Evolutionary conservation across 2,329 filamentous ascomycete species (phyloP).

Genomic region (Pyricularia pennisetigena): DNA sequence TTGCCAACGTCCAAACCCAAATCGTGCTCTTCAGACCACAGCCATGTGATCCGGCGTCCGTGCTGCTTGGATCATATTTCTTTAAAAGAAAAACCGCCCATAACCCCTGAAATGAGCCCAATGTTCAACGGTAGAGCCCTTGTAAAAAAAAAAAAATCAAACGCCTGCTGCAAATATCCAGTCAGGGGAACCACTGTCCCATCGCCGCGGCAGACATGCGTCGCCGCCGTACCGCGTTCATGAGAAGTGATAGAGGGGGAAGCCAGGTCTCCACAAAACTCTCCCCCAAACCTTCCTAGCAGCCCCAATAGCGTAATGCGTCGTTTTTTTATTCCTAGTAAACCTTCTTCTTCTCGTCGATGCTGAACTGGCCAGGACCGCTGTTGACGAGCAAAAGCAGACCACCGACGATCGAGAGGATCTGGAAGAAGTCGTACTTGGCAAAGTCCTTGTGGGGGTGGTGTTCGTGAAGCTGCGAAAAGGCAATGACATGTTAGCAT

Average conservation of each 20-base stretch:
- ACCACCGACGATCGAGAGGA: constrained; percentile 94
- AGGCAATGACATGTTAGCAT: not conserved
- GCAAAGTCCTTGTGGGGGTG: constrained; percentile 99
- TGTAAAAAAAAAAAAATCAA: not conserved
- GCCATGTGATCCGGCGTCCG: not conserved
- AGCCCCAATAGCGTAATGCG: not conserved
- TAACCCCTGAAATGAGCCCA: not conserved
- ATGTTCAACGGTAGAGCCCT: not conserved
- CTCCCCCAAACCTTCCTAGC: not conserved
- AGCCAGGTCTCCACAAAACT: not conserved
- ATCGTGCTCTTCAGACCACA: not conserved
- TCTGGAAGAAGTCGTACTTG: constrained; percentile 99
- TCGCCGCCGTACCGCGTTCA: not conserved
- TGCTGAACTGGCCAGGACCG: constrained; percentile 92
- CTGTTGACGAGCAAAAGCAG: constrained; percentile 96
- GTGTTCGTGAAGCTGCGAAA: constrained; percentile 74
- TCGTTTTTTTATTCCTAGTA: constrained; percentile 47
- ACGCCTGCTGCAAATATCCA: constrained; percentile 1
- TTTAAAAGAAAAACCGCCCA: not conserved
- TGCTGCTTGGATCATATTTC: not conserved
- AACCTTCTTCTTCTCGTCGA: constrained; percentile 99
- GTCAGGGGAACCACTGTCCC: not conserved
- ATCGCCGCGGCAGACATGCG: not conserved
- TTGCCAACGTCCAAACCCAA: not conserved
- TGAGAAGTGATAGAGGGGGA: not conserved